These are phyloP conservation scores for Geotrichum ghanense DNA, from an alignment of 805 yeast genomes.

Conservation along the genomic window DNA sequence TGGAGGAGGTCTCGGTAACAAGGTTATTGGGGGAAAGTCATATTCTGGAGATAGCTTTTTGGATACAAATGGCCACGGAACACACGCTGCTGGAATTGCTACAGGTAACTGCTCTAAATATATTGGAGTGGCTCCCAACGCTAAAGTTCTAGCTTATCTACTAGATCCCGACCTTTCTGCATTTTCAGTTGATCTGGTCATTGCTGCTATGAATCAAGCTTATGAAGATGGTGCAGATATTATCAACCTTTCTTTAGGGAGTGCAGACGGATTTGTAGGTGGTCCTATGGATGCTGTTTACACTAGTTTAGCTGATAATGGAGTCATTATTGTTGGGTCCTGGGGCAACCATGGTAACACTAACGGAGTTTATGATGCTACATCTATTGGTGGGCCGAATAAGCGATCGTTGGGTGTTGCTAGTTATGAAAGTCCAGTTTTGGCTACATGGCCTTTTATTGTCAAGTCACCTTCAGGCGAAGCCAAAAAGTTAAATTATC, in stretches of 20 bases:
- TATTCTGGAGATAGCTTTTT: slow-evolving; percentile 7
- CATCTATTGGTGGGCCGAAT: not conserved
- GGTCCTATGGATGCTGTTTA: slow-evolving; percentile 10
- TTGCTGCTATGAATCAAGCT: slow-evolving; percentile 8
- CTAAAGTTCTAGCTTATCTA: slow-evolving; percentile 12
- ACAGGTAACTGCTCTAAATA: slow-evolving; percentile 8
- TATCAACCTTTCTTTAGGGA: slow-evolving; percentile 15
- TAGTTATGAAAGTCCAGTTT: not conserved
- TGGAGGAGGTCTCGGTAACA: slow-evolving; percentile 16
- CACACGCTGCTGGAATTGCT: slow-evolving; percentile 14
- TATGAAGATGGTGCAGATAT: slow-evolving; percentile 9
- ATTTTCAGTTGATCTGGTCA: slow-evolving; percentile 11
- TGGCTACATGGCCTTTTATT: slow-evolving; percentile 2
- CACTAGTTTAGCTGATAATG: slow-evolving; percentile 8
- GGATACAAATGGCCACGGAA: slow-evolving; percentile 18
- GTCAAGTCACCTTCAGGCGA: slow-evolving; percentile 1
- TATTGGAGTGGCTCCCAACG: slow-evolving; percentile 16
- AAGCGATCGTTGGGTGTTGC: slow-evolving; percentile 3
- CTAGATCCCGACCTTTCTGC: slow-evolving; percentile 13
- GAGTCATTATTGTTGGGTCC: slow-evolving; percentile 3
- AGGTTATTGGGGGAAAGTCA: slow-evolving; percentile 12
- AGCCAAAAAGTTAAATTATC: not conserved
- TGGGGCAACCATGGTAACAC: slow-evolving; percentile 3
- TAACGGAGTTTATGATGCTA: slow-evolving; percentile 4
- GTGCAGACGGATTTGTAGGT: slow-evolving; percentile 8